Evolutionary conservation across 257 asterid species (phyloP), one percentile per base, ranked within the genome.

Genomic region (Solanum boliviense): DNA sequence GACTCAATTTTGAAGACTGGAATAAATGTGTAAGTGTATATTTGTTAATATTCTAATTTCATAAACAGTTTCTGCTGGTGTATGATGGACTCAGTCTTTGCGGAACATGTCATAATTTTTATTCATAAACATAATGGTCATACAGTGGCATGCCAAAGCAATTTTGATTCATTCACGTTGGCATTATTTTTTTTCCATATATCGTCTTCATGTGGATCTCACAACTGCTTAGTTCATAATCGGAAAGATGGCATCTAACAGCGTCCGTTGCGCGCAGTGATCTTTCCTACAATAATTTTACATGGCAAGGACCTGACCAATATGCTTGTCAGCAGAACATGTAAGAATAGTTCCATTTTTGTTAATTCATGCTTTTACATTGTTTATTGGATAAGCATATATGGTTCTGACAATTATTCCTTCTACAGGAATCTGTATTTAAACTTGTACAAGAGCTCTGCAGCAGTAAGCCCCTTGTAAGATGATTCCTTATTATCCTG

Each of bases 211-310:
- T 29, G 68, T 48, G 85, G 68, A 81, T 81, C 39, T 81, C 68
- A 46, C 18, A 81, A 81, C 62, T 46, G 67, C 68, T 46, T 79
- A 25, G 38, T 79, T 81, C 68, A 29, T 81, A 46, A 81, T 81
- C 4, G 68, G 27, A 13, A 29, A 48, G 41, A 48, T 29, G 85
- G 9, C 27, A 81, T 81, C 85, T 81, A 48, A 81, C 44, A n/a
- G 38, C 25, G 0, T 29, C 62, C 6, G 1, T 48, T 20, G 39
- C 79, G 13, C 86, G 90, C 98, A 95, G 98, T 86, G 99, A 95
- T 91, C 95, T 95, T 85, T 95, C 99, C 13, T 96, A 95, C 95
- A 96, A 96, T 87, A 96, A 96, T 89, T 96, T 96, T 86, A 93
- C 97, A 20, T 93, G 92, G 95, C 94, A 91, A 92, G 98, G 94